Evolutionary conservation across 2,329 filamentous ascomycete genomes (phyloP), one percentile per base, ranked within the genome.

Genomic region (Cryphonectria nitschkei): DNA sequence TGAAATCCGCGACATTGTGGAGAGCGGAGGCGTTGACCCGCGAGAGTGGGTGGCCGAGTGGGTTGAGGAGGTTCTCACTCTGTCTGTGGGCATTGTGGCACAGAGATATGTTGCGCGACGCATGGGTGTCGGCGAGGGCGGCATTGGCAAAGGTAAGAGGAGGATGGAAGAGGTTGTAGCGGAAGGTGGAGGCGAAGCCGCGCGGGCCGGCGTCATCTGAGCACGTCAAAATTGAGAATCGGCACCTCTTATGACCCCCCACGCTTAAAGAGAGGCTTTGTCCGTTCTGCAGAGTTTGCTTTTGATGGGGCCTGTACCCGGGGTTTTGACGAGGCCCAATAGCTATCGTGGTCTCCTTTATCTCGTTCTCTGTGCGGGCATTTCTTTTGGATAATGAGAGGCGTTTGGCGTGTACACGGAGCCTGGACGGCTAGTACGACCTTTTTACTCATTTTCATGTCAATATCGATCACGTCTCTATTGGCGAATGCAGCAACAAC

Each of bases 31-130:
- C 63, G 93, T 98, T 2, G 96, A 99, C 78, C 96, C 96, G 0
- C 87, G 96, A 70, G 96, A 99, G 80, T 99, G 96, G 96, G 93
- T 97, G 52, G 92, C 95, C 3, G 96, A 98, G 81, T 99, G 96
- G 96, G 88, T 99, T 63, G 95, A 98, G 82, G 95, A 98, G 82
- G 84, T 90, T 0, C 85, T 99, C 43, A 89, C 86, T 56, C 84
- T 98, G 65, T 88, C 90, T 3, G 88, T 97, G 0, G 95, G 96
- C 26, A 85, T 97, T 9, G 91, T 98, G 3, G 96, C 96, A 2
- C 96, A 99, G 86, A 87, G 95, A 74, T 99, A 99, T 79, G 96
- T 99, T 29, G 95, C 96, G 5, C 89, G 93, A 73, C 86, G 96
- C 70, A 99, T 99, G 96, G 95, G 96, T 16, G 95, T 99, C 13